Percentiles rank a stretch among this genome's conserved stretches.
Conservation (phyloP, 768 basidiomycete genomes). For the Tricholoma saponaceum region DNA sequence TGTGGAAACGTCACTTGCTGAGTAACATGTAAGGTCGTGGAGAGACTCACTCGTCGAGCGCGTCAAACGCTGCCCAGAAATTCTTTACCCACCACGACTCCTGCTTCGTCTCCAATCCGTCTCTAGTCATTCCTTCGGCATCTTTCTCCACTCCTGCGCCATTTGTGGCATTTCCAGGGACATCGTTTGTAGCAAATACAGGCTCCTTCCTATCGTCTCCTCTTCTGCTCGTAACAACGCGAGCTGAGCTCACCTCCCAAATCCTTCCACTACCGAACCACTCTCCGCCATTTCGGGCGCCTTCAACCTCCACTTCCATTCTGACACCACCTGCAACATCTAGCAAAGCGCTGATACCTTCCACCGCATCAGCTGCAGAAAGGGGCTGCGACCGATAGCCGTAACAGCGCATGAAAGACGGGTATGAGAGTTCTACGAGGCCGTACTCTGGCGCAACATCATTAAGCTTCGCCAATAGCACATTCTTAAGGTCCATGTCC, state of each 20-base stretch:
- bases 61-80: constrained; percentile 95
- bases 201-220: constrained; percentile 26
- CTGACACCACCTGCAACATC: constrained; percentile 90
- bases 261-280: constrained; percentile 86
- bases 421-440: constrained; percentile 88
- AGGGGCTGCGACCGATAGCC: constrained; percentile 87
- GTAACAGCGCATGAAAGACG: constrained; percentile 88
- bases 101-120: constrained; percentile 26
- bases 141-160: constrained; percentile 20
- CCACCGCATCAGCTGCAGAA: constrained; percentile 91
- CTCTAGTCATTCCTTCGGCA: constrained; percentile 29
- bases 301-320: constrained; percentile 88
- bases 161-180: constrained; percentile 12
- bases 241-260: constrained; percentile 60
- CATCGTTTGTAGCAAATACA: constrained; percentile 25
- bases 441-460: constrained; percentile 93
- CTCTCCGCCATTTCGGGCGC: constrained; percentile 86
- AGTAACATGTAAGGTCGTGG: neutral
- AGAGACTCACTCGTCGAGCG: constrained; percentile 76
- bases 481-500: constrained; percentile 90
- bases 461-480: constrained; percentile 76
- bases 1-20: constrained; percentile 23
- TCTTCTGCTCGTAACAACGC: constrained; percentile 28
- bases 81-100: constrained; percentile 85
- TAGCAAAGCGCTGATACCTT: constrained; percentile 80